Conservation (phyloP, 306 rosid genomes). For the Malus sieversii region DNA sequence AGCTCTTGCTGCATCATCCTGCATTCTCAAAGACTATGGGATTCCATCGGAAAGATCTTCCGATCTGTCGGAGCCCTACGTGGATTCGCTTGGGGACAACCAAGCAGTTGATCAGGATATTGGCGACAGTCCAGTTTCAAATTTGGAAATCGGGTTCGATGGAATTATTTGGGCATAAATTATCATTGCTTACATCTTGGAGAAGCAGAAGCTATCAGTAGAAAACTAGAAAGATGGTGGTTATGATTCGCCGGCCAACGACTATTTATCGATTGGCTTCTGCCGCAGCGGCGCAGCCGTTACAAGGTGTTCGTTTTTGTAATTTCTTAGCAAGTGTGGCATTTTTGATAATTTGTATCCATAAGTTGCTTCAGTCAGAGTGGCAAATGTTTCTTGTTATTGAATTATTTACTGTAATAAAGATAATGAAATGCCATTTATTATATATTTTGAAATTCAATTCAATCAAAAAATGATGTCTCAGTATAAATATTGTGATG, state of each 20-base stretch:
- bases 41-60: conserved; percentile 85
- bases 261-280: background rate
- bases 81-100: conserved; percentile 38
- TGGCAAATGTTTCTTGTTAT: background rate
- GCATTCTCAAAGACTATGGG: conserved; percentile 73
- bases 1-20: conserved; percentile 49
- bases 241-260: background rate
- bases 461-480: background rate
- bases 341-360: no score
- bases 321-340: no score
- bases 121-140: conserved; percentile 67
- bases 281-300: background rate
- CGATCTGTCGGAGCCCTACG: conserved; percentile 65
- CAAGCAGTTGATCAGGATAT: conserved; percentile 33
- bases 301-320: background rate
- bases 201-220: background rate
- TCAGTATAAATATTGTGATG: no score
- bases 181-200: background rate
- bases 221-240: background rate
- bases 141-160: conserved; percentile 62
- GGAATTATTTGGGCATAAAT: conserved; percentile 68
- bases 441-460: background rate
- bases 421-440: background rate
- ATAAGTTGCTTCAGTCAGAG: background rate
- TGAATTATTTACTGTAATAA: background rate